phyloP scores from a whole-genome alignment of 345 rosid species.

The Garcia nutans region DNA sequence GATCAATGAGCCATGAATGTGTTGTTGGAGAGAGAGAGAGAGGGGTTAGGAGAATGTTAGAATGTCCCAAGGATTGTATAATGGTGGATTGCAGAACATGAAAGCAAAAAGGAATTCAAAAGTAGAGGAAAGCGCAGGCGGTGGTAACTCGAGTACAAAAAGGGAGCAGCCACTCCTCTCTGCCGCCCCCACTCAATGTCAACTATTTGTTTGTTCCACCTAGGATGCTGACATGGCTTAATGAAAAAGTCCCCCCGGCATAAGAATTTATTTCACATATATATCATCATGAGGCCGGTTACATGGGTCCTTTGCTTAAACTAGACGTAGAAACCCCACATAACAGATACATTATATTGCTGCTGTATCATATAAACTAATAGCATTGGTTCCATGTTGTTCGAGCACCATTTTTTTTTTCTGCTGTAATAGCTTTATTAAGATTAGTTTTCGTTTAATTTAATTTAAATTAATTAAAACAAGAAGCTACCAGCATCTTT shows the following conservation, averaged over 20 bases:
- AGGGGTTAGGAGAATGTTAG: constrained; percentile 6
- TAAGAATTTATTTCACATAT: neutral
- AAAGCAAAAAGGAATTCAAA: constrained; percentile 24
- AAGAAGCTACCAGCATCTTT: neutral
- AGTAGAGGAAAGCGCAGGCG: constrained; percentile 32
- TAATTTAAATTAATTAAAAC: no score
- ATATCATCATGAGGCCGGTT: constrained; percentile 19
- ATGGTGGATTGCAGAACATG: constrained; percentile 8
- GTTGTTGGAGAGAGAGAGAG: constrained; percentile 8
- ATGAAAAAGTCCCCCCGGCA: constrained; percentile 6
- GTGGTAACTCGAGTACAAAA: constrained; percentile 28
- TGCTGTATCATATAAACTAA: no score
- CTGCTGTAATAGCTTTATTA: neutral
- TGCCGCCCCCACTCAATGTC: constrained; percentile 28
- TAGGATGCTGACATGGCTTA: constrained; percentile 35
- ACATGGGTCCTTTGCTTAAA: constrained; percentile 26
- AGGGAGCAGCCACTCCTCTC: constrained; percentile 19
- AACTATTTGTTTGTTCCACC: constrained; percentile 19
- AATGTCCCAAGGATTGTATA: neutral
- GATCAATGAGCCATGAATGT: constrained; percentile 14
- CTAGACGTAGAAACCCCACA: neutral
- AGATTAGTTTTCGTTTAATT: no score
- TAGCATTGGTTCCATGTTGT: neutral
- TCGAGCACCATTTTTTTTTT: no score
- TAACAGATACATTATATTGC: neutral